Percentiles rank a stretch among this genome's conserved stretches.
These are phyloP conservation scores for Babesia gibsoni DNA, from an alignment of 169 alveolate species.

Conservation along the genomic window DNA sequence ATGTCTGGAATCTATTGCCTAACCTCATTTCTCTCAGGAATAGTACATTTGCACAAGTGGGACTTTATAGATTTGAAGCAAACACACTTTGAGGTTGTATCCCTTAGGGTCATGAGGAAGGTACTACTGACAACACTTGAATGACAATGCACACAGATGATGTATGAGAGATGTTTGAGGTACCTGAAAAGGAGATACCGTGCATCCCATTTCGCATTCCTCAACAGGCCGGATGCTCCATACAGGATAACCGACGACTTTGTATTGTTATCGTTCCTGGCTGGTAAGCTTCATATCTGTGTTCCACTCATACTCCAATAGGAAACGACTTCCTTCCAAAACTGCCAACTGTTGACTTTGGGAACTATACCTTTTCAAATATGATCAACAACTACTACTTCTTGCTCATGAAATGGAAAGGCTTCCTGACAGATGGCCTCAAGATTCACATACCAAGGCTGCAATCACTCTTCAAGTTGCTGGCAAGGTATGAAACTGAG, in stretches of 20 bases:
- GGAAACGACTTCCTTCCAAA: constrained; percentile 66
- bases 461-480: constrained; percentile 45
- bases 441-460: constrained; percentile 44
- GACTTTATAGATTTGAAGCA: constrained; percentile 48
- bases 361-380: constrained; percentile 45
- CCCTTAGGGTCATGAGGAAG: constrained; percentile 33
- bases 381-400: constrained; percentile 44
- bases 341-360: constrained; percentile 56
- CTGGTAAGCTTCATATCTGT: constrained; percentile 15
- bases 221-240: constrained; percentile 23
- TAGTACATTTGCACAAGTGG: constrained; percentile 54
- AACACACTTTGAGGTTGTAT: constrained; percentile 48
- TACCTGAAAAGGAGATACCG: constrained; percentile 20
- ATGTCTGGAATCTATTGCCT: background rate
- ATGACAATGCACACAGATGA: background rate
- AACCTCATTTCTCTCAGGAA: constrained; percentile 15
- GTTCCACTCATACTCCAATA: background rate
- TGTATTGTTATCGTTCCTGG: constrained; percentile 52
- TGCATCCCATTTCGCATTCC: background rate
- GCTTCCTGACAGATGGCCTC: constrained; percentile 48
- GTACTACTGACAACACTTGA: background rate
- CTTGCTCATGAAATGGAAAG: constrained; percentile 37
- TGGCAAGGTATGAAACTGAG: constrained; percentile 22
- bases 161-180: constrained; percentile 30
- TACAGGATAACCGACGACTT: constrained; percentile 55